A percentile compares a stretch with the other conserved stretches of the same genome.
Evolutionary conservation across 345 rosid genomes (phyloP).

Genomic region (Nasturtium officinale): DNA sequence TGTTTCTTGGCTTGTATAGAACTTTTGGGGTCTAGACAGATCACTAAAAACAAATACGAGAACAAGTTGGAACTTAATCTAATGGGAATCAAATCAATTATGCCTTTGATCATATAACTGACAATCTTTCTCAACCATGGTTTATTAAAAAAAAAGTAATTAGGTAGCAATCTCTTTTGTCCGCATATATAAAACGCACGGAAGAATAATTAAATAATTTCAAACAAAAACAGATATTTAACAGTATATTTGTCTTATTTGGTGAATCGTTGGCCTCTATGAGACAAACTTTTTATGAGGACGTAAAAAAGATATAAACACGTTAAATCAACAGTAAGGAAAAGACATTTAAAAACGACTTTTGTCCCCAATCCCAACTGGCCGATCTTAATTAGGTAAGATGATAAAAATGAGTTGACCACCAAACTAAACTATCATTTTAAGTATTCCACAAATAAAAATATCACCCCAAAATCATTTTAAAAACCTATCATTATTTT

Average conservation of each 20-base stretch:
- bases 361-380: not conserved
- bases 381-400: not conserved
- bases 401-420: conserved; percentile 10
- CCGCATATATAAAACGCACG: not conserved
- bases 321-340: not conserved
- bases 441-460: not conserved
- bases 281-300: not conserved
- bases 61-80: not conserved
- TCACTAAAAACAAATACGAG: not conserved
- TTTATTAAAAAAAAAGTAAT: not conserved
- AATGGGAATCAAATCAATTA: not conserved
- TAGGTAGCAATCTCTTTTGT: not conserved
- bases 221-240: conserved; percentile 1
- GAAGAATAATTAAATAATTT: not conserved
- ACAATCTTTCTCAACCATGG: not conserved
- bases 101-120: not conserved
- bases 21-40: not conserved
- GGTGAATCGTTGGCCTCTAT: not conserved
- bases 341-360: conserved; percentile 16
- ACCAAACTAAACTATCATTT: conserved; percentile 5
- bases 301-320: not conserved
- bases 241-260: conserved; percentile 9
- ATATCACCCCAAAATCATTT: not conserved
- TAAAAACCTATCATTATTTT: not conserved
- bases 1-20: conserved; percentile 18